Percentiles rank a stretch among this genome's conserved stretches.
phyloP scores from a whole-genome alignment of 2,329 filamentous ascomycete genomes.

The Alternaria ethzedia region DNA sequence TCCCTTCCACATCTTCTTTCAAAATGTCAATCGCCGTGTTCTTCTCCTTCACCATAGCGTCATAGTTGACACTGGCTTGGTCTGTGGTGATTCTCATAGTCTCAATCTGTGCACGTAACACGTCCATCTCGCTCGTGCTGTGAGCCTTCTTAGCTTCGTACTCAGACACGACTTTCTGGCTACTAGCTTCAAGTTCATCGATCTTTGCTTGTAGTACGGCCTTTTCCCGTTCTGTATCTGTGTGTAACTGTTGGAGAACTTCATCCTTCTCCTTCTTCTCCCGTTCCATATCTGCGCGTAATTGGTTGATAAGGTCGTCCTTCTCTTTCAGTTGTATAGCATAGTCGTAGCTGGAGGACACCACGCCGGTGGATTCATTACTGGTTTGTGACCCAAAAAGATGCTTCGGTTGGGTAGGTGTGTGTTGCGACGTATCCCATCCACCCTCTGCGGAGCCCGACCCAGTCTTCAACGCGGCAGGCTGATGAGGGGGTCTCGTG shows the following conservation, averaged over 20 bases:
- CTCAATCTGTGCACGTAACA: conserved; percentile 30
- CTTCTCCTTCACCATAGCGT: conserved; percentile 36
- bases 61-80: conserved; percentile 29
- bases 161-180: conserved; percentile 26
- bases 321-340: conserved; percentile 36
- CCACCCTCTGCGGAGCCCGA: conserved; percentile 19
- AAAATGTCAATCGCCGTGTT: conserved; percentile 37
- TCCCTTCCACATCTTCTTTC: conserved; percentile 44
- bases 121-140: conserved; percentile 21
- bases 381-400: background rate
- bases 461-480: conserved; percentile 12
- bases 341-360: conserved; percentile 8
- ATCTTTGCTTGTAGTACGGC: conserved; percentile 8
- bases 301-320: conserved; percentile 33
- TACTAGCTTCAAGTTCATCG: conserved; percentile 13
- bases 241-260: conserved; percentile 28
- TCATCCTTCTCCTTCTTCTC: conserved; percentile 37
- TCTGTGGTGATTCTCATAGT: conserved; percentile 22
- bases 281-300: conserved; percentile 27
- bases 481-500: conserved; percentile 14
- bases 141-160: conserved; percentile 24
- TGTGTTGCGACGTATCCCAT: conserved; percentile 16
- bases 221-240: conserved; percentile 28
- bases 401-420: conserved; percentile 17
- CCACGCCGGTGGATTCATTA: background rate